Conservation (phyloP, 306 rosid genomes). For the Dryas octopetala region DNA sequence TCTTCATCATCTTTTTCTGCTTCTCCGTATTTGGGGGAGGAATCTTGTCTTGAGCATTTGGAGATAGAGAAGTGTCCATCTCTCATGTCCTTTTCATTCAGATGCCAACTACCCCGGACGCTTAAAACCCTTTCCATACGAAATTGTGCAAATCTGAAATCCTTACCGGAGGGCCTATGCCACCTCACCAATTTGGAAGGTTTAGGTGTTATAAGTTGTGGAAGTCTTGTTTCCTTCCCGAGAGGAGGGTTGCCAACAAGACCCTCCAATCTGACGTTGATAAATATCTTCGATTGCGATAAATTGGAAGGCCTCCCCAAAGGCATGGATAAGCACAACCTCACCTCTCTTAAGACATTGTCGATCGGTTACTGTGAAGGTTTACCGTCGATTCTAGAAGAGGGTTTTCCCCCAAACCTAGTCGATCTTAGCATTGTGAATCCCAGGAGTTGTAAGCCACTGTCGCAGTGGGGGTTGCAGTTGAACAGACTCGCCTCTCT, state of each 20-base stretch:
- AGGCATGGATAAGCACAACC: constrained; percentile 1
- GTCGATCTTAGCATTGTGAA: background rate
- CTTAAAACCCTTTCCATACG: background rate
- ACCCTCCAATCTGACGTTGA: background rate
- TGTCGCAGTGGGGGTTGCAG: background rate
- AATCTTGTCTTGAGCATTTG: constrained; percentile 18
- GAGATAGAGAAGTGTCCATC: constrained; percentile 34
- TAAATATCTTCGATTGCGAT: background rate
- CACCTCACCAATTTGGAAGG: background rate
- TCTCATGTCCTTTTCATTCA: constrained; percentile 26
- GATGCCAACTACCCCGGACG: constrained; percentile 24
- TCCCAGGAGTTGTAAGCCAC: background rate
- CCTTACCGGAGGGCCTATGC: background rate
- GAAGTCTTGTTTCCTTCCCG: constrained; percentile 19
- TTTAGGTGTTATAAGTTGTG: background rate
- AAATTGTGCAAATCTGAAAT: background rate
- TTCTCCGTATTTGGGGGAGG: background rate
- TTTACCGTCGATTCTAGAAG: background rate
- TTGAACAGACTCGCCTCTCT: constrained; percentile 11
- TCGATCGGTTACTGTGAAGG: background rate
- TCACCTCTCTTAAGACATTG: background rate
- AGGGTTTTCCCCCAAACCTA: background rate
- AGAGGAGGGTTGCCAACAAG: constrained; percentile 2
- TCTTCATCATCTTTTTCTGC: background rate
- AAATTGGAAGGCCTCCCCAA: background rate